A percentile compares a stretch with the other conserved stretches of the same genome.
phyloP scores from a whole-genome alignment of 495 filamentous ascomycete species.

The Trichoderma gamsii region DNA sequence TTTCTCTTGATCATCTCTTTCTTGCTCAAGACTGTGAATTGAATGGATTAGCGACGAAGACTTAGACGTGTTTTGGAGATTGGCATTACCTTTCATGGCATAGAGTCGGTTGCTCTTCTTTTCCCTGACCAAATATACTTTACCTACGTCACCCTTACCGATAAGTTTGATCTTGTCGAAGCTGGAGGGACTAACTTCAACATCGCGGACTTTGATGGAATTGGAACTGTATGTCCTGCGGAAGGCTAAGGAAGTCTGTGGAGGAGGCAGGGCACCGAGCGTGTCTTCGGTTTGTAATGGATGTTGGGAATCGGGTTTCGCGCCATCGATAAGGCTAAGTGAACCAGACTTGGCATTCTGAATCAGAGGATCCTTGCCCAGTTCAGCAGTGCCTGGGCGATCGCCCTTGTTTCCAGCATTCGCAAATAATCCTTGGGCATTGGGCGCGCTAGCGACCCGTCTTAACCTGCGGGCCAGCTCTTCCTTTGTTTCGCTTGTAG shows the following conservation, averaged over 20 bases:
- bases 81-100: conserved; percentile 85
- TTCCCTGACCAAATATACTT: conserved; percentile 94
- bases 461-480: conserved; percentile 88
- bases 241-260: conserved; percentile 59
- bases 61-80: neutral
- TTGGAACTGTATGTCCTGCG: conserved; percentile 97
- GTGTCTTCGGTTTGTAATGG: conserved; percentile 26
- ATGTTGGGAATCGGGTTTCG: conserved; percentile 29
- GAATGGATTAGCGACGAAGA: neutral
- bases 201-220: conserved; percentile 94
- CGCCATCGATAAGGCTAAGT: conserved; percentile 44
- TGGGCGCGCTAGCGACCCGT: conserved; percentile 91
- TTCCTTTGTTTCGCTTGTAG: conserved; percentile 76
- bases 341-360: conserved; percentile 50
- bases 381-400: conserved; percentile 71
- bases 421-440: conserved; percentile 88
- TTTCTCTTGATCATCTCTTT: conserved; percentile 99
- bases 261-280: conserved; percentile 42
- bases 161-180: conserved; percentile 99
- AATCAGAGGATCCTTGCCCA: conserved; percentile 69
- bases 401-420: conserved; percentile 50
- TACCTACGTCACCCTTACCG: conserved; percentile 96
- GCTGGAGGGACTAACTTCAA: conserved; percentile 90
- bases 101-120: conserved; percentile 94
- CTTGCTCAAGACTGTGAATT: conserved; percentile 78